phyloP scores from a whole-genome alignment of 495 filamentous ascomycete species.

The Viridothelium virens region DNA sequence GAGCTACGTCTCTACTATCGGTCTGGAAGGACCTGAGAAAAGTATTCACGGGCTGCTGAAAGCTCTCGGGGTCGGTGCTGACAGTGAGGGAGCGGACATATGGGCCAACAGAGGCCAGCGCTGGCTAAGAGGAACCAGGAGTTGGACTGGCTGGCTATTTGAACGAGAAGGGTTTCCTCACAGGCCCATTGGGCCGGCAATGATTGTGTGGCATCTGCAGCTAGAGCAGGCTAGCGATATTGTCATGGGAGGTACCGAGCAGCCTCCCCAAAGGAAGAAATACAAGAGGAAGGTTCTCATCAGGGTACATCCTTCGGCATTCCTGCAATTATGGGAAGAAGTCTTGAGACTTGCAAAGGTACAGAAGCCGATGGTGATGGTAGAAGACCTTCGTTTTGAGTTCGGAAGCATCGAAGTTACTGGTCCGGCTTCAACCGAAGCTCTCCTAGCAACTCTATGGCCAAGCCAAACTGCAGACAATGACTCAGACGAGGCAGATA shows the following conservation, averaged over 20 bases:
- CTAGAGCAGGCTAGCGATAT: conserved; percentile 29
- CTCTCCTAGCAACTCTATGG: conserved; percentile 62
- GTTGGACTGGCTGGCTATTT: conserved; percentile 59
- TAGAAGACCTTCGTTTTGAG: conserved; percentile 91
- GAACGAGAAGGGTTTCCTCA: conserved; percentile 44
- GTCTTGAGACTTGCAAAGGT: conserved; percentile 60
- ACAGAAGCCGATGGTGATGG: conserved; percentile 60
- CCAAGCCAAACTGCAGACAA: conserved; percentile 39
- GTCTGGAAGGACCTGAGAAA: conserved; percentile 58
- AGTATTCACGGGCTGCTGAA: conserved; percentile 59
- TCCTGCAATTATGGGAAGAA: conserved; percentile 74
- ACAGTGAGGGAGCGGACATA: conserved; percentile 32
- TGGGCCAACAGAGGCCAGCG: conserved; percentile 57
- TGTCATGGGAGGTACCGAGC: conserved; percentile 33
- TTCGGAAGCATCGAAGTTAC: conserved; percentile 88
- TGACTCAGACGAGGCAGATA: conserved; percentile 30
- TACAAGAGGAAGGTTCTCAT: conserved; percentile 57
- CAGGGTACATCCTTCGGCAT: conserved; percentile 80
- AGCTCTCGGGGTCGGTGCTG: conserved; percentile 52
- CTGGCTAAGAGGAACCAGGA: conserved; percentile 67
- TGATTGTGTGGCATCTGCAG: conserved; percentile 56
- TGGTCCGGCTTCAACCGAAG: conserved; percentile 76
- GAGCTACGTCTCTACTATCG: conserved; percentile 87
- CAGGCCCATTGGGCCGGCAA: conserved; percentile 66
- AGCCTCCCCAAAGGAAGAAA: conserved; percentile 30